Conservation (phyloP, 208 protist genomes). For the Trichomonas vaginalis region DNA sequence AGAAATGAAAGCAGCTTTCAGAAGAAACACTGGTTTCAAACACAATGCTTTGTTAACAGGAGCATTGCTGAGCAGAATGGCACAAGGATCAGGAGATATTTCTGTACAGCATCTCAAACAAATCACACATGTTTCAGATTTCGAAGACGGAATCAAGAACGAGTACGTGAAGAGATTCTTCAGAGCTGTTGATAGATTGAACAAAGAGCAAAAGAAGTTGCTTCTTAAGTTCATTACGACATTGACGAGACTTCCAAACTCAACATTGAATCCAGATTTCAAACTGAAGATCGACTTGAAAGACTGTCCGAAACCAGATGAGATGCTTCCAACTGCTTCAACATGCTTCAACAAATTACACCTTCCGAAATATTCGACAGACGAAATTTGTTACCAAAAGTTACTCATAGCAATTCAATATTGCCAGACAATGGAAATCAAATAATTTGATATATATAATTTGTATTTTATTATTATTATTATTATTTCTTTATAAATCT, state of each 20-base stretch:
- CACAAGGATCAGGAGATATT: not conserved
- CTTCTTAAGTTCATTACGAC: not conserved
- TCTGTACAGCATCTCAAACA: not conserved
- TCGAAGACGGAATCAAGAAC: not conserved
- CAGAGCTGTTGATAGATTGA: not conserved
- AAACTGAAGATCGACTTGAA: not conserved
- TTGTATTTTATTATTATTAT: not conserved
- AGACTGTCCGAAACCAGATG: not conserved
- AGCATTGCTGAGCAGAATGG: not conserved
- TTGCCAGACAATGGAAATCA: constrained; percentile 15
- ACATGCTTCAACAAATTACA: not conserved
- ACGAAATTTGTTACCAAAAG: not conserved
- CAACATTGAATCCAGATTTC: not conserved
- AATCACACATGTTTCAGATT: not conserved
- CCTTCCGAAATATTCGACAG: not conserved
- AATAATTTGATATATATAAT: not conserved
- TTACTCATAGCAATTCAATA: not conserved
- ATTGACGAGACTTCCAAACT: not conserved
- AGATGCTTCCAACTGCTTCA: not conserved
- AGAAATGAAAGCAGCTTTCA: not conserved
- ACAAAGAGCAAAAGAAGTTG: not conserved
- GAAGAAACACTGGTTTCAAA: not conserved
- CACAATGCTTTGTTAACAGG: not conserved
- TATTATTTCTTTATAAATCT: not conserved
- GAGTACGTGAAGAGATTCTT: not conserved